Conservation (phyloP, 768 basidiomycete genomes). For the Rhizopogon sp. region DNA sequence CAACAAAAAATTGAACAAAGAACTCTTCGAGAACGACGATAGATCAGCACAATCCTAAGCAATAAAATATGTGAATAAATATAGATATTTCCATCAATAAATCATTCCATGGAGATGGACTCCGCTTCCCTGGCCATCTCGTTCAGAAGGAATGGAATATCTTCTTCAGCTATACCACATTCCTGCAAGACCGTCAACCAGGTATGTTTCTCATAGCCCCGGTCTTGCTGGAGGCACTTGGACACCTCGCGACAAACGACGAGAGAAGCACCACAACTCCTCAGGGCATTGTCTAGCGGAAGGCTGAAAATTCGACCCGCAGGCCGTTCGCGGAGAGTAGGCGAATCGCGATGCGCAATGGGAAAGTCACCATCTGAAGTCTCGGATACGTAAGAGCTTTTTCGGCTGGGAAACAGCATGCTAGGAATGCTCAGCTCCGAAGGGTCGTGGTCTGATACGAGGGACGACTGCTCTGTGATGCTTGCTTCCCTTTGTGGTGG, state of each 20-base stretch:
- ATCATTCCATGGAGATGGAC: not conserved
- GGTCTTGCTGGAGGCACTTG: constrained; percentile 17
- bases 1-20: not conserved
- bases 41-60: not conserved
- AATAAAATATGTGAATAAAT: not conserved
- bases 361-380: not conserved
- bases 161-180: constrained; percentile 13
- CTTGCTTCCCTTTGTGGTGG: not conserved
- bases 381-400: not conserved
- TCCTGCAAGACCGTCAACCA: constrained; percentile 21
- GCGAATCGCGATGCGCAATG: constrained; percentile 10
- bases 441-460: not conserved
- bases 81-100: not conserved
- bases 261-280: constrained; percentile 9
- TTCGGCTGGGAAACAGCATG: not conserved
- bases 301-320: not conserved
- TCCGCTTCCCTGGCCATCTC: constrained; percentile 24
- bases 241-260: constrained; percentile 16
- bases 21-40: not conserved
- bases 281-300: constrained; percentile 18
- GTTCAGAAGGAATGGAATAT: constrained; percentile 14
- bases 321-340: not conserved
- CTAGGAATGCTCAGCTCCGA: not conserved
- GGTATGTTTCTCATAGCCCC: constrained; percentile 22
- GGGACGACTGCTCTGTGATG: not conserved